A percentile compares a stretch with the other conserved stretches of the same genome.
Evolutionary conservation across 108 stramenopile species (phyloP).

Genomic region (Stephanodiscus minutulus): DNA sequence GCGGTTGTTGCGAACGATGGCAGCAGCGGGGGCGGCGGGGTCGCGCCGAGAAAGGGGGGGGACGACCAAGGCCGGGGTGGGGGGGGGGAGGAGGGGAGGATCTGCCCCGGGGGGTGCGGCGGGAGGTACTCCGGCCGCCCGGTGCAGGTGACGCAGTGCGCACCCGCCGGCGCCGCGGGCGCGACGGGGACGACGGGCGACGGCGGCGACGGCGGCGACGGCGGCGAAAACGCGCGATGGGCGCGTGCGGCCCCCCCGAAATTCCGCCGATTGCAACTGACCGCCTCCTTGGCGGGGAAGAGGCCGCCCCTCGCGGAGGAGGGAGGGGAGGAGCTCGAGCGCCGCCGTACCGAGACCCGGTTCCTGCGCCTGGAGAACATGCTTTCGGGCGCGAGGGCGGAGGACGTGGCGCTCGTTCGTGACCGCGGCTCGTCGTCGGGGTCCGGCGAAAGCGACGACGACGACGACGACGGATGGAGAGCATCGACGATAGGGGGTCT

Average conservation of each 20-base stretch:
- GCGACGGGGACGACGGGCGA: neutral
- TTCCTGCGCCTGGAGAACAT: constrained; percentile 75
- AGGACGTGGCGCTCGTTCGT: constrained; percentile 1
- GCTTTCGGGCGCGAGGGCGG: constrained; percentile 4
- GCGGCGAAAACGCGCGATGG: constrained; percentile 42
- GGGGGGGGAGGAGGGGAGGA: neutral
- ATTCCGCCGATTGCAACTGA: constrained; percentile 69
- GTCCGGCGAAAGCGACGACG: neutral
- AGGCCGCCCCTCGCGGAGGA: constrained; percentile 14
- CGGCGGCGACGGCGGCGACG: constrained; percentile 40
- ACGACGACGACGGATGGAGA: neutral
- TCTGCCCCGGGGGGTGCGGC: constrained; percentile 22
- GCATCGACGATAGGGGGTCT: constrained; percentile 18
- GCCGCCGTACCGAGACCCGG: constrained; percentile 54
- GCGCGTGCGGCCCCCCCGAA: constrained; percentile 80
- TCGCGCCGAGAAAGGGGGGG: constrained; percentile 2
- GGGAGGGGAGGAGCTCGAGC: constrained; percentile 25
- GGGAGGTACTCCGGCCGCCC: constrained; percentile 43
- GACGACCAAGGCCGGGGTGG: neutral
- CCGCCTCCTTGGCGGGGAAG: neutral
- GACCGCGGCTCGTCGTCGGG: neutral
- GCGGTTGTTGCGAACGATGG: constrained; percentile 24
- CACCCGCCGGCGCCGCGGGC: constrained; percentile 5
- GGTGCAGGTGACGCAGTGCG: constrained; percentile 60
- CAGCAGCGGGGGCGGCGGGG: constrained; percentile 13